phyloP scores from a whole-genome alignment of 441 rosid species.

The Jatropha multifida region DNA sequence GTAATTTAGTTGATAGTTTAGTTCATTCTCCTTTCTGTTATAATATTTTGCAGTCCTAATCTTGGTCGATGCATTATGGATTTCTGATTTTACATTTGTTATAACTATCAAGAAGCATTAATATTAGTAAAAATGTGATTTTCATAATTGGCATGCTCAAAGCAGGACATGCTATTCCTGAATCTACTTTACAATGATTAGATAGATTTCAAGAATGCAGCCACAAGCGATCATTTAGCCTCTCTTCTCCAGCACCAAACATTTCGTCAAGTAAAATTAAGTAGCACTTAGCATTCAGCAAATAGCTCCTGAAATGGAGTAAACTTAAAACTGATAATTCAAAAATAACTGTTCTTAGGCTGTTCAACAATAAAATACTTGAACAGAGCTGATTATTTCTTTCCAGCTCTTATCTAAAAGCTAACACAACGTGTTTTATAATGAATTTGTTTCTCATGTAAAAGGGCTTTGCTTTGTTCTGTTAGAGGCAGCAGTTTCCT shows the following conservation, averaged over 20 bases:
- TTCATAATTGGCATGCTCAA: too few species aligned
- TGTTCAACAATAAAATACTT: not conserved
- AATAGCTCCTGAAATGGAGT: not conserved
- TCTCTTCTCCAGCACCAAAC: conserved; percentile 90
- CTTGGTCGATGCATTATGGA: too few species aligned
- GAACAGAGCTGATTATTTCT: conserved; percentile 3
- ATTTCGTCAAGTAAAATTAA: conserved; percentile 40
- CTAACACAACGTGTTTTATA: conserved; percentile 13
- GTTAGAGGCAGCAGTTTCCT: not conserved
- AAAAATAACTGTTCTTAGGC: not conserved
- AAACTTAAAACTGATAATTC: not conserved
- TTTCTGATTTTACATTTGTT: too few species aligned
- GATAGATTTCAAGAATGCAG: conserved; percentile 67
- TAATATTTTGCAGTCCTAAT: too few species aligned
- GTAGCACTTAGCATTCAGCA: not conserved
- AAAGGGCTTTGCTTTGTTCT: conserved; percentile 17
- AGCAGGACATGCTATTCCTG: not conserved
- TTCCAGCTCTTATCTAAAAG: conserved; percentile 6
- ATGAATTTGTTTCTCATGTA: not conserved
- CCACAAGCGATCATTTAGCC: conserved; percentile 92
- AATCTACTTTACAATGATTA: not conserved
- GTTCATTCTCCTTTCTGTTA: too few species aligned
- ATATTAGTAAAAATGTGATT: too few species aligned
- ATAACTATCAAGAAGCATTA: too few species aligned
- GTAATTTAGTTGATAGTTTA: too few species aligned